Conservation (phyloP, 108 stramenopile genomes). For the Stephanodiscus triporus region DNA sequence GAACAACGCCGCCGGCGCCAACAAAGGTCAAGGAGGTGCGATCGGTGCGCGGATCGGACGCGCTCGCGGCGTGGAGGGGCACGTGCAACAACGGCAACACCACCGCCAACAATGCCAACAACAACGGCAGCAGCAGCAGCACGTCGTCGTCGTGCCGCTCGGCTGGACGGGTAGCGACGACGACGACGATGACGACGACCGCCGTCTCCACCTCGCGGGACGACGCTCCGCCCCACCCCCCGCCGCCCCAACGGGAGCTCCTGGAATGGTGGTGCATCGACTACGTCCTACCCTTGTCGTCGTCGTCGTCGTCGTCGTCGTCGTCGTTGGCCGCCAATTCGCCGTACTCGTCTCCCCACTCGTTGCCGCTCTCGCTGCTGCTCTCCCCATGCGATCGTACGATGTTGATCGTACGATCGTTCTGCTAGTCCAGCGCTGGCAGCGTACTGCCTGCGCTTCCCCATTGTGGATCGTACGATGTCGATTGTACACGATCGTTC, state of each 20-base stretch:
- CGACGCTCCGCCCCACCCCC: neutral
- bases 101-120: too few relatives aligned
- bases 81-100: neutral
- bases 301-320: too few relatives aligned
- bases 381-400: too few relatives aligned
- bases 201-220: neutral
- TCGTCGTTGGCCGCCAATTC: constrained; percentile 10
- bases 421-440: too few relatives aligned
- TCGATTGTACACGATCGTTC: too few relatives aligned
- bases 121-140: too few relatives aligned
- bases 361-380: too few relatives aligned
- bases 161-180: constrained; percentile 71
- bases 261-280: constrained; percentile 88
- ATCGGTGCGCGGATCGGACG: neutral
- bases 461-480: too few relatives aligned
- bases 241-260: constrained; percentile 55
- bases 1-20: too few relatives aligned
- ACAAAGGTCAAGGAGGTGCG: constrained; percentile 70
- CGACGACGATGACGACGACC: neutral
- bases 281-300: constrained; percentile 48
- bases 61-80: neutral
- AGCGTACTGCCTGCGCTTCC: too few relatives aligned
- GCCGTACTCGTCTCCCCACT: constrained; percentile 7
- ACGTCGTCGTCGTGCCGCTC: constrained; percentile 59
- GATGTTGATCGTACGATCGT: too few relatives aligned